Evolutionary conservation across 1,284 basidiomycete species (phyloP).

Genomic region (Leccinum subrobustum): DNA sequence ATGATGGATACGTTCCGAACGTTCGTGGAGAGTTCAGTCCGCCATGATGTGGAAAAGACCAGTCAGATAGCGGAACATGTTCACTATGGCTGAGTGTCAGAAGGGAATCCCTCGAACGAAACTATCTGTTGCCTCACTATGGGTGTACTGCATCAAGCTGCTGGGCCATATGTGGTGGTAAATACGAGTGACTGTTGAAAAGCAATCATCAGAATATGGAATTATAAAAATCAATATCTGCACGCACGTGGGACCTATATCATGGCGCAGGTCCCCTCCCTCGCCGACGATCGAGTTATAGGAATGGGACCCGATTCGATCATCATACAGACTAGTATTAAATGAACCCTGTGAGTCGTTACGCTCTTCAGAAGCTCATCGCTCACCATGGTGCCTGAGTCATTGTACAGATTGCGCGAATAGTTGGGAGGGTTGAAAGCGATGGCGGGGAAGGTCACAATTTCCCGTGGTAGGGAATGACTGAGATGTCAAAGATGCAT

Average conservation of each 20-base stretch:
- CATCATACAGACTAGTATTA: slow-evolving; percentile 9
- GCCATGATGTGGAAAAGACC: not conserved
- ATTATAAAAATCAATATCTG: not conserved
- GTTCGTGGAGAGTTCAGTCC: not conserved
- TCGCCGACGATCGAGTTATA: not conserved
- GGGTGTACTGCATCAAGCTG: not conserved
- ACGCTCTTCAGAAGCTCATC: not conserved
- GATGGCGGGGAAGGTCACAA: slow-evolving; percentile 2
- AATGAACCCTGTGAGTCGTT: slow-evolving; percentile 1
- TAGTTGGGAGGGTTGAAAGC: not conserved
- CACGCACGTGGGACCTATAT: slow-evolving; percentile 11
- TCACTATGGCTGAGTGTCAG: slow-evolving; percentile 13
- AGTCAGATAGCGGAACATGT: not conserved
- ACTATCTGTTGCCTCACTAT: slow-evolving; percentile 12
- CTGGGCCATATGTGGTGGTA: not conserved
- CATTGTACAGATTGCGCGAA: slow-evolving; percentile 13
- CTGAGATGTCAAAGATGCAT: slow-evolving; percentile 18
- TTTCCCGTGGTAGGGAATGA: slow-evolving; percentile 11
- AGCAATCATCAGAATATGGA: slow-evolving; percentile 8
- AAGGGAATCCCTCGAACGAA: not conserved
- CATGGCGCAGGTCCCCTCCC: not conserved
- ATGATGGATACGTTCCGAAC: not conserved
- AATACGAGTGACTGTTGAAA: slow-evolving; percentile 9
- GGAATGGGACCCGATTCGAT: slow-evolving; percentile 3
- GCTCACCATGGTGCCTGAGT: slow-evolving; percentile 12